Base-by-base conservation (phyloP, 1,139 yeast genomes). In the Torulaspora pretoriensis region DNA sequence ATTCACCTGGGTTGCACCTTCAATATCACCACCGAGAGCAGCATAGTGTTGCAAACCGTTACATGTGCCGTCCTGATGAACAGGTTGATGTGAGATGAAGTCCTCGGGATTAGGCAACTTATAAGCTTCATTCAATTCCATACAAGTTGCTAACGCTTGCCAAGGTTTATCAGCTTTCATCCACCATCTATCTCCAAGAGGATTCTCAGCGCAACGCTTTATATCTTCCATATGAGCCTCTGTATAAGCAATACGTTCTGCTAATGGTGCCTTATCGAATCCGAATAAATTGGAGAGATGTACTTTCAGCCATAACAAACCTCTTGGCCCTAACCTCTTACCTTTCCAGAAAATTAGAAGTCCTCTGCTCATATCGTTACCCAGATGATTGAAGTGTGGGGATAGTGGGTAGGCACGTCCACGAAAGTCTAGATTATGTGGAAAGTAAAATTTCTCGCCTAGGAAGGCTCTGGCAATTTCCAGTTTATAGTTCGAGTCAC, bases 11-110 rank as follows among this genome's bases (percentile, higher is more conserved):
- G 74, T 75, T 0, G 97, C 98, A 64, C 98, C 98, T 64, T 86
- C 96, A 23, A 80, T 59, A 68, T 92, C 97, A 67, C 97, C 97
- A 57, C 97, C 98, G 34, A 92, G 74, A 0, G 98, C 98, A 12
- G 98, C 97, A 68, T 92, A 92, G 68, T 92, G 98, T 66, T 92
- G 98, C 48, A 92, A 73, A 6, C 98, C 98, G 63, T 92, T 92
- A 69, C 98, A 92, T 0, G 97, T 87, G 55, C 98, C 98, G 68
- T 92, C 98, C 68, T 89, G 97, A 64, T 92, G 97, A 12, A 92
- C 88, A 1, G 97, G 97, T 50, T 88, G 78, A 58, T 85, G 88
- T 2, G 95, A 84, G 19, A 83, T 68, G 59, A 68, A 89, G 52
- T 81, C 75, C 4, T 81, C 75, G 1, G 97, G 97, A 55, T 88